phyloP scores from a whole-genome alignment of 2,329 filamentous ascomycete genomes.

The Aspergillus cejpii region DNA sequence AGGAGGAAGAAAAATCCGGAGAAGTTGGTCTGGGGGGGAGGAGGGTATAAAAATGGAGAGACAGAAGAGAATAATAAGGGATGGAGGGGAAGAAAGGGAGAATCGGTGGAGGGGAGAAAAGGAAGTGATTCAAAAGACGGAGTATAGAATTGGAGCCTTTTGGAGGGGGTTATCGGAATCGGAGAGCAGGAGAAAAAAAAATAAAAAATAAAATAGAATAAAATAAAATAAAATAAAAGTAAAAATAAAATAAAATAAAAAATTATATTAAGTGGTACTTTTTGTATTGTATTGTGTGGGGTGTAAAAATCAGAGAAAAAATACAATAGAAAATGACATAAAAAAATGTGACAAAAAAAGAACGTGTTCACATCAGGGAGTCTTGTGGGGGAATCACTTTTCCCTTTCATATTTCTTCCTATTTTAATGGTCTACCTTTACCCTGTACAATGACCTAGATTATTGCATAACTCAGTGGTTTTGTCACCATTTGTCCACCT shows the following conservation, averaged over 20 bases:
- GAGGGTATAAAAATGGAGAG: slow-evolving; percentile 25
- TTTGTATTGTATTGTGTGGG: slow-evolving; percentile 1
- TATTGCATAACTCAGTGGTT: slow-evolving; percentile 11
- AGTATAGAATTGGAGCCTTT: slow-evolving; percentile 7
- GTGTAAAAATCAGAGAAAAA: slow-evolving; percentile 17
- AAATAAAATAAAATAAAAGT: slow-evolving; percentile 9
- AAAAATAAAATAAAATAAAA: slow-evolving; percentile 18
- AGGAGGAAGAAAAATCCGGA: slow-evolving; percentile 22
- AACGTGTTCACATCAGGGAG: slow-evolving; percentile 22
- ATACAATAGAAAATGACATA: slow-evolving; percentile 15
- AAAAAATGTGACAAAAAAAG: slow-evolving; percentile 17
- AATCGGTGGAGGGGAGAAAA: slow-evolving; percentile 23
- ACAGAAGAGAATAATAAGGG: slow-evolving; percentile 13
- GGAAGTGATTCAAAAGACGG: slow-evolving; percentile 14
- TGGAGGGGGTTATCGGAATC: slow-evolving; percentile 25
- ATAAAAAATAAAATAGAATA: slow-evolving; percentile 13
- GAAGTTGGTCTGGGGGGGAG: slow-evolving; percentile 24
- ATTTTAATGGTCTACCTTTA: slow-evolving; percentile 3
- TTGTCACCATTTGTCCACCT: slow-evolving; percentile 11
- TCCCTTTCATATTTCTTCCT: slow-evolving; percentile 5
- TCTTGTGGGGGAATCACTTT: slow-evolving; percentile 7
- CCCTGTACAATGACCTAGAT: background rate
- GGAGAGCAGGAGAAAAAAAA: slow-evolving; percentile 16
- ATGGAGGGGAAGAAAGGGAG: slow-evolving; percentile 22
- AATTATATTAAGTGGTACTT: slow-evolving; percentile 4